Conservation (phyloP, 805 yeast genomes). For the Saturnispora silvae region DNA sequence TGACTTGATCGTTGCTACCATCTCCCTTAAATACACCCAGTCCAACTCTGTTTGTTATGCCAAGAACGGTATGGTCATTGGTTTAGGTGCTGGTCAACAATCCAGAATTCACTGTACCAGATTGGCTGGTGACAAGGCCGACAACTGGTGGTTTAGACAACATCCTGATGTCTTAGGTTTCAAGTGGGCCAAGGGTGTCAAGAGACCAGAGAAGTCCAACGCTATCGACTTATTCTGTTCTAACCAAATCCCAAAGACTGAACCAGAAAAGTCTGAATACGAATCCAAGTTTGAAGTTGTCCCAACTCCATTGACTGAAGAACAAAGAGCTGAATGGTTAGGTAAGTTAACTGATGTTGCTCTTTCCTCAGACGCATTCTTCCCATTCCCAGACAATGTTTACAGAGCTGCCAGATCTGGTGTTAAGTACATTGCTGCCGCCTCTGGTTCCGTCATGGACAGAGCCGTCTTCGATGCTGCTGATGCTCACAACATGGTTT, state of each 20-base stretch:
- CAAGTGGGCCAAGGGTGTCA: slow-evolving; percentile 96
- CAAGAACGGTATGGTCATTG: slow-evolving; percentile 98
- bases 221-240: slow-evolving; percentile 94
- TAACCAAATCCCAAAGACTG: slow-evolving; percentile 79
- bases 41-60: slow-evolving; percentile 98
- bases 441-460: slow-evolving; percentile 97
- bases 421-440: slow-evolving; percentile 92
- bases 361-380: slow-evolving; percentile 94
- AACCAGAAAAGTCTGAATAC: slow-evolving; percentile 89
- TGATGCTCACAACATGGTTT: slow-evolving; percentile 79
- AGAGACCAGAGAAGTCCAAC: slow-evolving; percentile 97
- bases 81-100: slow-evolving; percentile 99
- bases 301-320: slow-evolving; percentile 73
- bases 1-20: slow-evolving; percentile 94
- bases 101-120: slow-evolving; percentile 98
- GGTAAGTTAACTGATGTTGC: slow-evolving; percentile 75
- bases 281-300: slow-evolving; percentile 76
- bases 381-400: slow-evolving; percentile 99
- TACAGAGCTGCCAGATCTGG: slow-evolving; percentile 97
- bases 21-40: slow-evolving; percentile 95
- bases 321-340: slow-evolving; percentile 85
- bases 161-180: slow-evolving; percentile 88
- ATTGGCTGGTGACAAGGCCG: slow-evolving; percentile 98
- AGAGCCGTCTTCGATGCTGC: slow-evolving; percentile 94
- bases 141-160: slow-evolving; percentile 99